Evolutionary conservation across 139 green algal genomes (phyloP), one percentile per base, ranked within the genome.

Genomic region (Nannochloris sp.): DNA sequence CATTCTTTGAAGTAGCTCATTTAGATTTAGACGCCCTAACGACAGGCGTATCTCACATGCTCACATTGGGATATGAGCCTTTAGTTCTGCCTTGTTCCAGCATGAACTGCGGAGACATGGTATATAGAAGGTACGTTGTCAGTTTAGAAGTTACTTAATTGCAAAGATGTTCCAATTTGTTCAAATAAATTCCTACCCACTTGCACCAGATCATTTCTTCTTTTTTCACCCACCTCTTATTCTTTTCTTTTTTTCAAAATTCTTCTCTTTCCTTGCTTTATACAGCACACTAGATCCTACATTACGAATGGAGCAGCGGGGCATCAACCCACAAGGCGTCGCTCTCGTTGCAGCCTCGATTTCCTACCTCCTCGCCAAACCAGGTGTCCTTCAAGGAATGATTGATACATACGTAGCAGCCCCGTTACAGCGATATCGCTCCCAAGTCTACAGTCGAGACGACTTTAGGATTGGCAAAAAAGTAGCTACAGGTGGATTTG

Each of bases 81-180:
- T 73, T 97, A 1, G 83, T 81, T 14, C 64, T 88, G 31, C 89
- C 90, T 7, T 97, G 90, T 71, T 84, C 75, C 8, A 74, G 75
- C 4, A 86, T 91, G 82, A 93, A 93, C 59, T 97, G 90, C 51
- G 90, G 90, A 9, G 90, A 97, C 62, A 67, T 86, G 0, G 65
- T 91, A 0, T 76, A 97, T 72, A 67, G 89, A 30, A 96, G 89
- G 89, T 92, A 47, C 15, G 3, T 23, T 27, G 15, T n/a, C n/a
- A n/a, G n/a, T n/a, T n/a, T n/a, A n/a, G n/a, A n/a, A n/a, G n/a
- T n/a, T n/a, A n/a, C n/a, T n/a, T n/a, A 19, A 4, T 15, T n/a
- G 19, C 19, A 19, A 51, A n/a, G 33, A 4, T 29, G 31, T 19
- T 38, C 12, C 32, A 55, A 57, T 6, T 27, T 36, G 4, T 9